phyloP scores from a whole-genome alignment of 257 asterid species.

The Cordia subcordata region DNA sequence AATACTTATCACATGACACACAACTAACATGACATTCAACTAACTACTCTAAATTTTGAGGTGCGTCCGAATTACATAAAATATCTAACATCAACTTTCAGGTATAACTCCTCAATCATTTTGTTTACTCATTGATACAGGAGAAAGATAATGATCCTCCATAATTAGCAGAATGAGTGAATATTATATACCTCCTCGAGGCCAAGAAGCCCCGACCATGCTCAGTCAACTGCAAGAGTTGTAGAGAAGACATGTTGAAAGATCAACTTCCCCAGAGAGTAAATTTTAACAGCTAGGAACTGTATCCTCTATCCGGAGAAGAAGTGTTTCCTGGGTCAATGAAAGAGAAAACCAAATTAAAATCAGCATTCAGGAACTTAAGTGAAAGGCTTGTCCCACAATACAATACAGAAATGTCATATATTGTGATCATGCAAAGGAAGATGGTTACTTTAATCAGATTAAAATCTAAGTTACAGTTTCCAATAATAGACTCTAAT shows the following conservation, averaged over 20 bases:
- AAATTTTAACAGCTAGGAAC: constrained; percentile 27
- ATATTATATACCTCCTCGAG: constrained; percentile 67
- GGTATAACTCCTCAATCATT: too few relatives aligned
- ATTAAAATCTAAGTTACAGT: too few relatives aligned
- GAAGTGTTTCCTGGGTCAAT: background rate
- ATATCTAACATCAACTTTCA: too few relatives aligned
- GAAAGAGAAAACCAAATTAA: background rate
- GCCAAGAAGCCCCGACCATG: constrained; percentile 90
- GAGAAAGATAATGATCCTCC: constrained; percentile 1
- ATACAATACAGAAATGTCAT: too few relatives aligned
- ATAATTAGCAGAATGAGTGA: constrained; percentile 9
- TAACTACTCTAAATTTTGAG: too few relatives aligned
- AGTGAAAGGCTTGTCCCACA: background rate
- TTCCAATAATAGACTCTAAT: too few relatives aligned
- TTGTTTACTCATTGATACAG: background rate
- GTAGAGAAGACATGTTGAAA: constrained; percentile 84
- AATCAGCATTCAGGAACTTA: background rate
- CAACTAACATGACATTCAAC: too few relatives aligned
- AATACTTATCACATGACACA: too few relatives aligned
- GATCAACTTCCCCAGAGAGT: constrained; percentile 34
- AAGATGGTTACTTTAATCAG: too few relatives aligned
- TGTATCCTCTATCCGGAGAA: constrained; percentile 21
- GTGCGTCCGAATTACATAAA: too few relatives aligned
- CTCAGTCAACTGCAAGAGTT: constrained; percentile 94
- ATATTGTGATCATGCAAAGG: too few relatives aligned